Conservation (phyloP, 192 early-diverging fungal species). For the Backusella mclennaniae region DNA sequence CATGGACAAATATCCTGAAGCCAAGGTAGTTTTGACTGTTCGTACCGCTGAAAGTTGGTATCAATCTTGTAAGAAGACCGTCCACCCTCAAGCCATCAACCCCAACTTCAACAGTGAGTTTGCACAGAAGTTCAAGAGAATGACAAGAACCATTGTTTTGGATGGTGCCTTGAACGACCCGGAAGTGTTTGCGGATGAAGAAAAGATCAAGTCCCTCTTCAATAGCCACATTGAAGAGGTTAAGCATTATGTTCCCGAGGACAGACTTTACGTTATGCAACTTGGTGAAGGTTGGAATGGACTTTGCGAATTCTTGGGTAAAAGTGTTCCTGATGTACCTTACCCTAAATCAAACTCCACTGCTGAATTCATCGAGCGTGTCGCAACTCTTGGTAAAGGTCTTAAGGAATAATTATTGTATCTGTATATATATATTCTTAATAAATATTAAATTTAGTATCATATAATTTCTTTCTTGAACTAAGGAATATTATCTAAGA, state of each 20-base stretch:
- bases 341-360: slow-evolving; percentile 15
- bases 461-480: too few species aligned
- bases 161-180: background rate
- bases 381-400: too few species aligned
- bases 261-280: slow-evolving; percentile 17
- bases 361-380: background rate
- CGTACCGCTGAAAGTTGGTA: slow-evolving; percentile 24
- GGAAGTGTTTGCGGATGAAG: background rate
- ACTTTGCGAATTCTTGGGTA: slow-evolving; percentile 22
- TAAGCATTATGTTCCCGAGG: slow-evolving; percentile 16
- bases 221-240: slow-evolving; percentile 13
- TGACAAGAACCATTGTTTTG: background rate
- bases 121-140: background rate
- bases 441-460: too few species aligned
- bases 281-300: slow-evolving; percentile 26
- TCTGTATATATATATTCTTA: too few species aligned
- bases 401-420: too few species aligned
- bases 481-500: too few species aligned
- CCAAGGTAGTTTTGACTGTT: slow-evolving; percentile 22
- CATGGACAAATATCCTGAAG: slow-evolving; percentile 22
- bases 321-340: slow-evolving; percentile 15
- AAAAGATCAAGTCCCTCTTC: background rate
- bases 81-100: background rate
- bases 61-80: slow-evolving; percentile 2
- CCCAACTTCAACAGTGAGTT: too few species aligned